A percentile compares a stretch with the other conserved stretches of the same genome.
phyloP scores from a whole-genome alignment of 1,139 yeast species.

The Suhomyces maxii region DNA sequence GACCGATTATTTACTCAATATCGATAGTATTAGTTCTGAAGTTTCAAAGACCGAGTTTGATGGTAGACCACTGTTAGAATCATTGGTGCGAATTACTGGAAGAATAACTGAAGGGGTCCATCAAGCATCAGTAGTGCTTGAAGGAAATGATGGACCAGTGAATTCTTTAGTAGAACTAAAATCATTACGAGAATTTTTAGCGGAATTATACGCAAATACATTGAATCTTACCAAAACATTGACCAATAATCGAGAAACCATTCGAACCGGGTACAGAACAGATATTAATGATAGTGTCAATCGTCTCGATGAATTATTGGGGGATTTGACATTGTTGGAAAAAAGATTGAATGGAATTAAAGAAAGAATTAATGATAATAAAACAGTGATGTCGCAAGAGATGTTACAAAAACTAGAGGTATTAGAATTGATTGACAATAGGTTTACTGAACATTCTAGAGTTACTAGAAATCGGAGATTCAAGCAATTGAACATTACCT shows the following conservation, averaged over 20 bases:
- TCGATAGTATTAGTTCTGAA: constrained; percentile 33
- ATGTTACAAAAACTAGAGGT: constrained; percentile 32
- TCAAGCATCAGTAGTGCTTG: constrained; percentile 2
- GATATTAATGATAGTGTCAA: constrained; percentile 31
- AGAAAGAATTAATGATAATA: constrained; percentile 27
- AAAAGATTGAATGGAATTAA: constrained; percentile 27
- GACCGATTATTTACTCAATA: constrained; percentile 33
- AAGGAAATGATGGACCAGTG: constrained; percentile 6
- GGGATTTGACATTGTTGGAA: constrained; percentile 30
- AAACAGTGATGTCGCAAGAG: constrained; percentile 27
- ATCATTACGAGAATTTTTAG: constrained; percentile 14
- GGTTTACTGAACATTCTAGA: constrained; percentile 29
- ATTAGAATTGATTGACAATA: constrained; percentile 33
- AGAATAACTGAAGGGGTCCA: constrained; percentile 7
- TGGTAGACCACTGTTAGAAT: constrained; percentile 7
- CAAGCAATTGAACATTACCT: constrained; percentile 26
- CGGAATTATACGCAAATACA: constrained; percentile 10
- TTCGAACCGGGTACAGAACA: constrained; percentile 24
- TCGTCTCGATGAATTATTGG: constrained; percentile 29
- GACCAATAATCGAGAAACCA: constrained; percentile 14
- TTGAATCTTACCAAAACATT: constrained; percentile 17
- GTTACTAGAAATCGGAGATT: constrained; percentile 27
- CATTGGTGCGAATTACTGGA: constrained; percentile 7
- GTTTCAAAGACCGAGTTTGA: constrained; percentile 8
- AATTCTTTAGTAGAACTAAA: constrained; percentile 13